Evolutionary conservation across 2,329 filamentous ascomycete species (phyloP).

Genomic region (Fusarium abutilonis): DNA sequence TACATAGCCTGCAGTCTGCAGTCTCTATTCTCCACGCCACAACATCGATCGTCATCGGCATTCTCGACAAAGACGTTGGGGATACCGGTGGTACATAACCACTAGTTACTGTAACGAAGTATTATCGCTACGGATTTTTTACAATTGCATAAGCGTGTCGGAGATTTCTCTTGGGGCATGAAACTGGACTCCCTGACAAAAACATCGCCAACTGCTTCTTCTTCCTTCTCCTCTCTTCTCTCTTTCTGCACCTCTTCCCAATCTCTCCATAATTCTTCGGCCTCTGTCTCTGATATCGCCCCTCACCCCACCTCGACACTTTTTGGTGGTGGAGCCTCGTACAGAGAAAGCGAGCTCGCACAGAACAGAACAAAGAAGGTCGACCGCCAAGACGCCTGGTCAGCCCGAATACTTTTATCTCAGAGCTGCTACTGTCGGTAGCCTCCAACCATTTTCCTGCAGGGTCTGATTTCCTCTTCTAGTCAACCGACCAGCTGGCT

Average conservation of each 20-base stretch:
- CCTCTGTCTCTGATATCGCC: slow-evolving; percentile 23
- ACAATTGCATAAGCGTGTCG: slow-evolving; percentile 4
- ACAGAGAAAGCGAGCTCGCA: slow-evolving; percentile 23
- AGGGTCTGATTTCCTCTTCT: not conserved
- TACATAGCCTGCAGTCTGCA: not conserved
- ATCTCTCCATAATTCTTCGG: slow-evolving; percentile 31
- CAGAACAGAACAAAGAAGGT: slow-evolving; percentile 36
- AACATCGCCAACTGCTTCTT: slow-evolving; percentile 27
- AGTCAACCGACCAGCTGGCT: slow-evolving; percentile 3
- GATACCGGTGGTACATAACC: slow-evolving; percentile 25
- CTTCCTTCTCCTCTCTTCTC: slow-evolving; percentile 25
- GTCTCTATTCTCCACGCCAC: slow-evolving; percentile 38
- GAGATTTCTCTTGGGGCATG: slow-evolving; percentile 14
- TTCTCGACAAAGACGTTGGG: slow-evolving; percentile 35
- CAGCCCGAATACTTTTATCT: slow-evolving; percentile 2
- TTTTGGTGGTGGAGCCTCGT: slow-evolving; percentile 35
- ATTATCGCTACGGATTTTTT: slow-evolving; percentile 1
- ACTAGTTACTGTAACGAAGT: slow-evolving; percentile 14
- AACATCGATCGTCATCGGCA: slow-evolving; percentile 44
- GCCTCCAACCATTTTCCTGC: not conserved
- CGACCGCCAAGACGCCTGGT: slow-evolving; percentile 21
- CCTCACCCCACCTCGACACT: slow-evolving; percentile 34
- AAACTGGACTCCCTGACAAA: slow-evolving; percentile 16
- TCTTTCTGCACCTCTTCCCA: slow-evolving; percentile 26
- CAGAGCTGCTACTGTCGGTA: not conserved